Evolutionary conservation across 352 stramenopile species (phyloP), one percentile per base, ranked within the genome.

Genomic region (Globisporangium cystogenes): DNA sequence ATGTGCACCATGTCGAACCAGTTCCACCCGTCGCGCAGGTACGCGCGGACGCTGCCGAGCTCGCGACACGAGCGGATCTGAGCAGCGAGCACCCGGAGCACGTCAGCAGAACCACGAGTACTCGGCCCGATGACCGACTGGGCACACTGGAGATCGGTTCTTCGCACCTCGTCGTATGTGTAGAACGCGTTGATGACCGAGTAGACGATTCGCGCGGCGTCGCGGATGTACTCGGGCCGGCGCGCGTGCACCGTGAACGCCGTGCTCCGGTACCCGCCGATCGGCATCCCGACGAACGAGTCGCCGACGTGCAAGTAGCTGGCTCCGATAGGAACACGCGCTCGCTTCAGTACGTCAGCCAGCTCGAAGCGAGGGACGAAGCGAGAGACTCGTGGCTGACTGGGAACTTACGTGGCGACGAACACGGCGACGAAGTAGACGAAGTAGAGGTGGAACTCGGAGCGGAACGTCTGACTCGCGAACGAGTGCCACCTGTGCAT

Each of bases 251-350:
- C 29, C 1, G 53, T 74, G 46, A 90, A 87, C 15, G 81, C 71
- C 20, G 67, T 73, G 57, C 63, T 71, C 51, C 79, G 70, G 54
- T 92, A 92, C 16, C 82, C 82, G 39, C 82, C 79, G 8, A 83
- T 54, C 15, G 78, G 75, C 76, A 93, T 90, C 1, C 79, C 79
- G 3, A 93, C 42, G 26, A 72, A 71, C 21, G 79, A 73, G 36
- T 92, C 82, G 7, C 82, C 82, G 43, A 90, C 62, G 33, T 88
- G 79, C 20, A 90, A 57, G 53, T 91, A 89, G 23, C 80, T 91
- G 20, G 12, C 4, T 21, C 15, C 23, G 21, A 31, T 10, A 7
- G 20, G 14, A 21, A 57, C 51, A 53, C 29, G 21, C 45, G n/a
- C 42, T 27, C 31, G 12, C 37, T 5, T 4, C 14, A 45, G 52